phyloP scores from a whole-genome alignment of 768 basidiomycete genomes.

The Nidula microcarpa region DNA sequence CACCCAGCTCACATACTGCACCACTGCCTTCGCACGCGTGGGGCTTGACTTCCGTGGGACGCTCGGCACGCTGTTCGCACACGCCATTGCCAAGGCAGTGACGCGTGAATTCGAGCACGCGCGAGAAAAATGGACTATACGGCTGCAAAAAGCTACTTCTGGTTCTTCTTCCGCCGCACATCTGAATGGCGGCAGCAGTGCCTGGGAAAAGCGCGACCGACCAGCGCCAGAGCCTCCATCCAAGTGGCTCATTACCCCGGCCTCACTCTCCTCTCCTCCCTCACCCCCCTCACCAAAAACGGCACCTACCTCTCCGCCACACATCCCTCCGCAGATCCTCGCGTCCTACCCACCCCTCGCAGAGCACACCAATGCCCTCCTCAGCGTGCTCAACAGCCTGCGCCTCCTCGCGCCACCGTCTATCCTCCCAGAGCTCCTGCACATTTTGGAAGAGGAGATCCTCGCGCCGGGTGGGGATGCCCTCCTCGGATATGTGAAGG shows the following conservation, averaged over 20 bases:
- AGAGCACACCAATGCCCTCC: slow-evolving; percentile 63
- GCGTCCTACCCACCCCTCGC: slow-evolving; percentile 77
- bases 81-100: slow-evolving; percentile 59
- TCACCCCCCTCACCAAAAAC: slow-evolving; percentile 17
- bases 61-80: slow-evolving; percentile 62
- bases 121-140: slow-evolving; percentile 29
- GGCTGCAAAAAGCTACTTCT: slow-evolving; percentile 17
- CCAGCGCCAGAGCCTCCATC: slow-evolving; percentile 31
- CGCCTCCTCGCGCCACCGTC: slow-evolving; percentile 74
- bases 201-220: too few relatives aligned
- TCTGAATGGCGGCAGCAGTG: too few relatives aligned
- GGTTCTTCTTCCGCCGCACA: too few relatives aligned
- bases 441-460: slow-evolving; percentile 43
- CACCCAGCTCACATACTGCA: slow-evolving; percentile 92
- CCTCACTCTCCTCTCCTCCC: slow-evolving; percentile 24
- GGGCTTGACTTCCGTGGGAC: slow-evolving; percentile 84
- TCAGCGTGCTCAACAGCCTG: slow-evolving; percentile 74
- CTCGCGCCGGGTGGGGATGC: slow-evolving; percentile 42
- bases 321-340: slow-evolving; percentile 70
- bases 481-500: slow-evolving; percentile 42
- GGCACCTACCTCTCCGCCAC: slow-evolving; percentile 27
- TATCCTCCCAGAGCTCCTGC: slow-evolving; percentile 46
- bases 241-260: slow-evolving; percentile 44
- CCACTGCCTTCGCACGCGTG: slow-evolving; percentile 86
- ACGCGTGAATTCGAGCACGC: slow-evolving; percentile 46